Percentiles rank a stretch among this genome's conserved stretches.
phyloP scores from a whole-genome alignment of 768 basidiomycete species.

The Leccinum truebloodii region DNA sequence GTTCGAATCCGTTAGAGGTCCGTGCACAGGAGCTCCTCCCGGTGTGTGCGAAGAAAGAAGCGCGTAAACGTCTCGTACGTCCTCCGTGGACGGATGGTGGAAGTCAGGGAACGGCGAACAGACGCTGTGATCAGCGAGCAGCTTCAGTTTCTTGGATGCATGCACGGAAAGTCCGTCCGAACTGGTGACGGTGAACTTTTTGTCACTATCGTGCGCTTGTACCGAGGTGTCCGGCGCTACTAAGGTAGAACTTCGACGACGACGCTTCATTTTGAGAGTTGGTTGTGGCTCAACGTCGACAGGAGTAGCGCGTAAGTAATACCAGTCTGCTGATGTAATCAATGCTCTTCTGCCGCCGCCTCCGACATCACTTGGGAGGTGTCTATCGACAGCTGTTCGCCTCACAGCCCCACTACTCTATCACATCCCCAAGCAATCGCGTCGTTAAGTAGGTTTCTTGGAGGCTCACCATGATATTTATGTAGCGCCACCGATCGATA shows the following conservation, averaged over 20 bases:
- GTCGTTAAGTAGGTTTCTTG: too few species aligned
- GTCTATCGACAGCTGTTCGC: too few species aligned
- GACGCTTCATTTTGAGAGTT: not conserved
- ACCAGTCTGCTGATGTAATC: too few species aligned
- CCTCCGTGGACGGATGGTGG: constrained; percentile 43
- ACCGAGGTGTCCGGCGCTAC: not conserved
- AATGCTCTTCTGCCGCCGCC: too few species aligned
- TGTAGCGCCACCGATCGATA: too few species aligned
- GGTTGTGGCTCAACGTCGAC: too few species aligned
- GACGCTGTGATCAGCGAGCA: not conserved
- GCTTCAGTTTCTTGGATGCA: not conserved
- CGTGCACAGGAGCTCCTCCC: constrained; percentile 29
- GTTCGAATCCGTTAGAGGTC: constrained; percentile 15
- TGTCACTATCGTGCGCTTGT: not conserved
- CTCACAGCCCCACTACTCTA: too few species aligned
- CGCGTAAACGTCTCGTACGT: constrained; percentile 6
- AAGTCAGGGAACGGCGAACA: constrained; percentile 20
- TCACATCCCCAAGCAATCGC: too few species aligned
- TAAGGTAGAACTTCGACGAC: not conserved
- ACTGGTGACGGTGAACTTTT: not conserved
- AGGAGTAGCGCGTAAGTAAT: too few species aligned
- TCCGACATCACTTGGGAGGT: too few species aligned
- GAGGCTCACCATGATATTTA: too few species aligned
- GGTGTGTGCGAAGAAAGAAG: constrained; percentile 43
- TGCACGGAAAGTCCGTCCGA: not conserved